Evolutionary conservation across 2,329 filamentous ascomycete species (phyloP).

Genomic region (Myotisia sp.): DNA sequence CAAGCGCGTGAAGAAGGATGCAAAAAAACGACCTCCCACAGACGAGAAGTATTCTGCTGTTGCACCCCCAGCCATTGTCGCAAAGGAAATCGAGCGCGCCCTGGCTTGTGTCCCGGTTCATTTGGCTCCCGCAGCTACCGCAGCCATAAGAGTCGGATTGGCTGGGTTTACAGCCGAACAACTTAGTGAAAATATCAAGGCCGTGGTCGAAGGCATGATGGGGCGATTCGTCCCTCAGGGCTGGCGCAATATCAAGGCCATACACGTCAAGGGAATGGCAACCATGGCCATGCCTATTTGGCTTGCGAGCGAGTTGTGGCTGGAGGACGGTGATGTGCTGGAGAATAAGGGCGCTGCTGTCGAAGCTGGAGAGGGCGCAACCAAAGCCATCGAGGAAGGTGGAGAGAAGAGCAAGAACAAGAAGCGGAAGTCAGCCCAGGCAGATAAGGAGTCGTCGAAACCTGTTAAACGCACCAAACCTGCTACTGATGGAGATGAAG

Average conservation of each 20-base stretch:
- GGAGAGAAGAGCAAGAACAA: slow-evolving; percentile 37
- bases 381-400: slow-evolving; percentile 19
- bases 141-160: slow-evolving; percentile 64
- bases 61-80: slow-evolving; percentile 51
- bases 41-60: slow-evolving; percentile 33
- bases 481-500: slow-evolving; percentile 25
- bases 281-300: slow-evolving; percentile 88
- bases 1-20: slow-evolving; percentile 45
- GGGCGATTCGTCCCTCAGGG: slow-evolving; percentile 71
- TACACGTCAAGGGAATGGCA: slow-evolving; percentile 83
- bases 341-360: too few species aligned
- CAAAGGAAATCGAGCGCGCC: slow-evolving; percentile 66
- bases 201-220: slow-evolving; percentile 54
- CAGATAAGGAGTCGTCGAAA: slow-evolving; percentile 22
- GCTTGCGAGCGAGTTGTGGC: slow-evolving; percentile 84
- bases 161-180: slow-evolving; percentile 61
- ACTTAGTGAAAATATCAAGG: slow-evolving; percentile 65
- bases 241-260: slow-evolving; percentile 69
- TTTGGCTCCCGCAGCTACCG: slow-evolving; percentile 64
- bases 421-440: slow-evolving; percentile 33
- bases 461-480: slow-evolving; percentile 26
- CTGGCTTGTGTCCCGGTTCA: slow-evolving; percentile 65
- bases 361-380: slow-evolving; percentile 19
- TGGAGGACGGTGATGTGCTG: slow-evolving; percentile 57
- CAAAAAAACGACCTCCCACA: slow-evolving; percentile 33